Percentiles rank a stretch among this genome's conserved stretches.
These are phyloP conservation scores for Conringia planisiliqua DNA, from an alignment of 345 rosid genomes.

Conservation along the genomic window DNA sequence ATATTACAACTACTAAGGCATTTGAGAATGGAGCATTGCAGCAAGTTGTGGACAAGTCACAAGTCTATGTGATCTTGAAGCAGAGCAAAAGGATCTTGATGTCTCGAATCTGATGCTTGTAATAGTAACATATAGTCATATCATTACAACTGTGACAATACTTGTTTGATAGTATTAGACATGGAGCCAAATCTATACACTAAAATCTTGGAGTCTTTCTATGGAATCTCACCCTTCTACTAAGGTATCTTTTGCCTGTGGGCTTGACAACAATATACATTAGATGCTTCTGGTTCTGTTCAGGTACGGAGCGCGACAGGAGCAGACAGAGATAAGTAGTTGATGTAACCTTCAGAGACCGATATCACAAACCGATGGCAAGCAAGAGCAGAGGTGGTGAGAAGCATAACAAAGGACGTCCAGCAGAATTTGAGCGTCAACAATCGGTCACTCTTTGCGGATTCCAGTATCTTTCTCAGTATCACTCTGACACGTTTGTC, in stretches of 20 bases:
- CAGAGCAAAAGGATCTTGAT: not conserved
- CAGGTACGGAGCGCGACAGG: conserved; percentile 41
- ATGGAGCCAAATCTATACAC: conserved; percentile 18
- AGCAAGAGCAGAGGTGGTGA: conserved; percentile 64
- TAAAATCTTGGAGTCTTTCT: not conserved
- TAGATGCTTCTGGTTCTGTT: not conserved
- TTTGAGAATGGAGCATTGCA: not conserved
- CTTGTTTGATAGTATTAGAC: conserved; percentile 5
- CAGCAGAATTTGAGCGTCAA: conserved; percentile 65
- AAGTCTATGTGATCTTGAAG: not conserved
- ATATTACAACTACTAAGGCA: not conserved
- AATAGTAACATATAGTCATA: not conserved
- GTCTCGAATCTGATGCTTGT: not conserved
- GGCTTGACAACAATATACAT: conserved; percentile 10
- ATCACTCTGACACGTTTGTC: conserved; percentile 78
- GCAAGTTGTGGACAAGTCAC: not conserved
- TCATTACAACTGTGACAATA: not conserved
- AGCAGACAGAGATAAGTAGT: conserved; percentile 41
- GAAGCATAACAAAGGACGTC: conserved; percentile 48
- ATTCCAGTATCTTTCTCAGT: conserved; percentile 47
- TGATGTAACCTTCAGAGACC: conserved; percentile 47
- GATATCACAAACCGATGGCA: conserved; percentile 57
- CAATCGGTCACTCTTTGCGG: conserved; percentile 54
- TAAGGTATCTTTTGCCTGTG: not conserved
- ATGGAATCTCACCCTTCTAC: not conserved